These are phyloP conservation scores for Myotisia sp. DNA, from an alignment of 2,329 filamentous ascomycete species.

Conservation along the genomic window DNA sequence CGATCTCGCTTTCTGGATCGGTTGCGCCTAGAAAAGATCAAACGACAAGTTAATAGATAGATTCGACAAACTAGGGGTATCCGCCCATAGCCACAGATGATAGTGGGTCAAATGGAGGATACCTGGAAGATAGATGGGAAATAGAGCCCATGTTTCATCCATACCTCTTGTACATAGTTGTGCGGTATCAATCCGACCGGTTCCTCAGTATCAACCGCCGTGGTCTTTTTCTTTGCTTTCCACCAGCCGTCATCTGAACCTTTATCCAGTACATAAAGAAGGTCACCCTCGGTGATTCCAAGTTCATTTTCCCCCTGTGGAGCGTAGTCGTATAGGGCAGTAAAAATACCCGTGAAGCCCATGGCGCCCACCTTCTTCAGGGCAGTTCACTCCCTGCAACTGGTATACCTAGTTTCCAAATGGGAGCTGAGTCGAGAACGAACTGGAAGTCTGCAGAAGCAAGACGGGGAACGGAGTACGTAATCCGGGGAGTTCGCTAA, in stretches of 20 bases:
- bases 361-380: conserved; percentile 36
- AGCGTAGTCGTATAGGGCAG: conserved; percentile 81
- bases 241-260: conserved; percentile 74
- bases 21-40: conserved; percentile 41
- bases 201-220: conserved; percentile 73
- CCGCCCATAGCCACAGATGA: not conserved
- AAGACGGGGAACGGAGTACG: no score
- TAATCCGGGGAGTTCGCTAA: no score
- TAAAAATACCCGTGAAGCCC: conserved; percentile 86
- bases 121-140: conserved; percentile 15
- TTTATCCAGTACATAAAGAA: conserved; percentile 81
- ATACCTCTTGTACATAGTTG: conserved; percentile 89
- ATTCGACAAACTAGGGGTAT: not conserved
- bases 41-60: no score
- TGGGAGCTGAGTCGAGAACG: not conserved
- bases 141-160: no score
- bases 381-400: no score
- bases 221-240: conserved; percentile 86
- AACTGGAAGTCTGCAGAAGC: no score
- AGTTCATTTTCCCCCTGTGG: conserved; percentile 80
- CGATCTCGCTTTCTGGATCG: conserved; percentile 62
- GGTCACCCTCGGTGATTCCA: conserved; percentile 67
- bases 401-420: no score
- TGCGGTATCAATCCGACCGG: conserved; percentile 79
- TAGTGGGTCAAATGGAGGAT: not conserved